These are phyloP conservation scores for Anethum foeniculum DNA, from an alignment of 140 eudicot genomes.

Conservation along the genomic window DNA sequence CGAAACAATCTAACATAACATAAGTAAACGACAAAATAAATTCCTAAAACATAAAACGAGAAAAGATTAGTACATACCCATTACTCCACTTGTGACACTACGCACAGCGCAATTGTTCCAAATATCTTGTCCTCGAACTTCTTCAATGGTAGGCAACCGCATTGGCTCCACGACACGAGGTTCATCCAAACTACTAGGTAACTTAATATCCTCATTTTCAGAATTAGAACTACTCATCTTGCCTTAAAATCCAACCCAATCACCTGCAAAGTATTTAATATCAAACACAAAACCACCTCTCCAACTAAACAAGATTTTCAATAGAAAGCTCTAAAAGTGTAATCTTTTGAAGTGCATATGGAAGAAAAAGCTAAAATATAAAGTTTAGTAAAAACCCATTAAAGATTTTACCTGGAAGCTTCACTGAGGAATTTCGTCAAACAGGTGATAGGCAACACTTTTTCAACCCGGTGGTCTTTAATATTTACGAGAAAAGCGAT, in stretches of 20 bases:
- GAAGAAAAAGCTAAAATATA: neutral
- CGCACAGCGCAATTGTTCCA: conserved; percentile 98
- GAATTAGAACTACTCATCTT: conserved; percentile 20
- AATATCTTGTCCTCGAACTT: conserved; percentile 81
- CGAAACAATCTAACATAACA: neutral
- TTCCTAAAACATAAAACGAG: neutral
- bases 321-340: neutral
- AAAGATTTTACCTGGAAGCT: neutral
- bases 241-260: neutral
- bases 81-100: conserved; percentile 80
- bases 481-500: neutral
- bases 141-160: conserved; percentile 70
- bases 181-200: conserved; percentile 30
- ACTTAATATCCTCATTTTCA: conserved; percentile 23
- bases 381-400: neutral
- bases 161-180: conserved; percentile 44
- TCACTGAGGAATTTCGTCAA: conserved; percentile 9
- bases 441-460: neutral
- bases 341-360: neutral
- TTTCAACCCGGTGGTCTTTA: neutral
- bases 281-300: neutral
- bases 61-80: conserved; percentile 38
- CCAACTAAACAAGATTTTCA: neutral
- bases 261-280: neutral
- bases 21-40: neutral